Base-by-base conservation (phyloP, 2,329 filamentous ascomycete genomes). In the Microascus cirrosus region DNA sequence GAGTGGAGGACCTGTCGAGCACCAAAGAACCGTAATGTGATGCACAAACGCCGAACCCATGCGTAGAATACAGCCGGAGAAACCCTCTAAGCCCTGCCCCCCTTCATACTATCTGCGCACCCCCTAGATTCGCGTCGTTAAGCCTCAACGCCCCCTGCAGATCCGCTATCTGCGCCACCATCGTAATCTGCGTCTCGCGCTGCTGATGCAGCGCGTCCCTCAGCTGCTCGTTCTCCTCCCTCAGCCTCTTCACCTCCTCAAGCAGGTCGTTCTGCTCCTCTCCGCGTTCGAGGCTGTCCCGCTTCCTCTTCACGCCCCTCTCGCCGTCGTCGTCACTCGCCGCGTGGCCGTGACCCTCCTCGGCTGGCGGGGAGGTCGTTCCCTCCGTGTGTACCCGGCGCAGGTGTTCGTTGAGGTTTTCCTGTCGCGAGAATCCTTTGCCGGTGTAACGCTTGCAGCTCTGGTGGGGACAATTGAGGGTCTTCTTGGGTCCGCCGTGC, bases 361-460 rank as follows among this genome's bases (percentile, higher is more conserved):
- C 68, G 54, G 67, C 65, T 3, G 66, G 66, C 53, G 63, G 72
- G 5, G 73, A 67, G 1, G 67, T 67, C 3, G 64, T 63, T 32
- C 68, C 72, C 48, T 75, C 73, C 50, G 81, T 86, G 69, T 97
- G 93, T n/a, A 95, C 89, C 28, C 93, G 85, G 22, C 93, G 87
- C 20, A 96, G 76, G 71, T 97, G 93, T 72, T 97, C 93, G 68
- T 93, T 91, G 3, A 96, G 78, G 65, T 97, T 97, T 73, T 97
- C 93, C 67, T 92, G 89, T 55, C 93, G 84, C 10, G 92, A 95
- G 70, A 97, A 97, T 24, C 91, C 91, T 66, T 90, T 89, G 61
- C 90, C 92, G 0, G 83, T 85, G 66, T 91, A 89, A 42, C 93
- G 87, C 70, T 96, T 96, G 79, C 93, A 97, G 68, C 90, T 90